phyloP scores from a whole-genome alignment of 2,329 filamentous ascomycete species.

The Magnaporthales sp. region DNA sequence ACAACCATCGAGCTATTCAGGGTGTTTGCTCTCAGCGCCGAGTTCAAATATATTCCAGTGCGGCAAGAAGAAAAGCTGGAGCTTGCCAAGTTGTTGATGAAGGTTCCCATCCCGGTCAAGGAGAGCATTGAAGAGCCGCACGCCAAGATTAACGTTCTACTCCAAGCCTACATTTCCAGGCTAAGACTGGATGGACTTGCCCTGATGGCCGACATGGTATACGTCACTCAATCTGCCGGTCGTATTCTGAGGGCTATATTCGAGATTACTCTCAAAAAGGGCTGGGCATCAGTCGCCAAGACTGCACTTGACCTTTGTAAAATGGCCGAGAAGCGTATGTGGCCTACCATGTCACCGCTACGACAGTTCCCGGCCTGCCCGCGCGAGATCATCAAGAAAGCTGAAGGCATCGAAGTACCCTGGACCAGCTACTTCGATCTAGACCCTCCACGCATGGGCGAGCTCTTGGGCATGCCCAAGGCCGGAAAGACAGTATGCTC shows the following conservation, averaged over 20 bases:
- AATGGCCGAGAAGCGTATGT: slow-evolving; percentile 99
- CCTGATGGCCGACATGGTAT: slow-evolving; percentile 96
- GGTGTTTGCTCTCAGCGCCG: slow-evolving; percentile 88
- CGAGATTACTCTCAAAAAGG: slow-evolving; percentile 94
- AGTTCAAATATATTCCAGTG: slow-evolving; percentile 98
- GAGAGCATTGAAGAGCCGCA: slow-evolving; percentile 95
- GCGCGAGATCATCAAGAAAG: slow-evolving; percentile 80
- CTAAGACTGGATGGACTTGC: slow-evolving; percentile 90
- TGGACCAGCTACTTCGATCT: slow-evolving; percentile 95
- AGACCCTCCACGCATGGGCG: slow-evolving; percentile 92
- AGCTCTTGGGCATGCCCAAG: slow-evolving; percentile 83
- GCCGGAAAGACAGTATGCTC: slow-evolving; percentile 78
- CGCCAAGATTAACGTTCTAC: slow-evolving; percentile 93
- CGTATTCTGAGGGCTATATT: slow-evolving; percentile 94
- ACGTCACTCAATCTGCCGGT: slow-evolving; percentile 94
- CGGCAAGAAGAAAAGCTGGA: slow-evolving; percentile 97
- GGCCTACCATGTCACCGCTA: slow-evolving; percentile 95
- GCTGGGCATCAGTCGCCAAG: slow-evolving; percentile 89
- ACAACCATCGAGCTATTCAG: slow-evolving; percentile 94
- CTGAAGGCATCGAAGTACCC: slow-evolving; percentile 87
- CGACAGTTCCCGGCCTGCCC: slow-evolving; percentile 82
- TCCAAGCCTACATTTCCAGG: slow-evolving; percentile 94
- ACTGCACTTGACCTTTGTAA: slow-evolving; percentile 92
- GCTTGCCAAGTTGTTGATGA: slow-evolving; percentile 78
- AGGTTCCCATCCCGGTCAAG: slow-evolving; percentile 93